Conservation (phyloP, 495 filamentous ascomycete genomes). For the Penicillium bialowiezense region DNA sequence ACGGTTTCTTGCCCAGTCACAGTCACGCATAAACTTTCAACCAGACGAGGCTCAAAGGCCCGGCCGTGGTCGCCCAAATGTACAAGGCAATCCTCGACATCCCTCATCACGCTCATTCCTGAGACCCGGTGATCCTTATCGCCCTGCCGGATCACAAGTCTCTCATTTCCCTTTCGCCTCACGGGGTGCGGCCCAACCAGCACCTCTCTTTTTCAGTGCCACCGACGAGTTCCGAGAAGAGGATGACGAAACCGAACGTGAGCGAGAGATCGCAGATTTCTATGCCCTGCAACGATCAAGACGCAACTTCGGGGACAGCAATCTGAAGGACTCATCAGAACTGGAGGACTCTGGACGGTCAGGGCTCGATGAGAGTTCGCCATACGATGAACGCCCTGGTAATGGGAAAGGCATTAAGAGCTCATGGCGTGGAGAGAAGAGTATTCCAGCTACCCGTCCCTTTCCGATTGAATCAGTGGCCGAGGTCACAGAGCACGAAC, state of each 20-base stretch:
- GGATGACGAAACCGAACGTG: conserved; percentile 86
- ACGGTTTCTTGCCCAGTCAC: conserved; percentile 93
- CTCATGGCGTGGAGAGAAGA: conserved; percentile 52
- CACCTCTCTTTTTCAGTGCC: conserved; percentile 88
- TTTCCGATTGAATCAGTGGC: conserved; percentile 29
- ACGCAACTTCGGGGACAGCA: conserved; percentile 77
- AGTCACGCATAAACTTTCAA: conserved; percentile 75
- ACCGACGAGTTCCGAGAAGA: conserved; percentile 82
- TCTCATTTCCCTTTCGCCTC: conserved; percentile 77
- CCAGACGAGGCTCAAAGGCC: conserved; percentile 55
- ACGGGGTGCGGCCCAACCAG: conserved; percentile 64
- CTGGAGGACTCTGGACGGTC: conserved; percentile 64
- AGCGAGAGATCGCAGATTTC: conserved; percentile 88
- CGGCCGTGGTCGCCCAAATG: conserved; percentile 45
- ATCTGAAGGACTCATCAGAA: conserved; percentile 77
- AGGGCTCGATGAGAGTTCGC: conserved; percentile 47
- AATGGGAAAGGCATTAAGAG: conserved; percentile 49
- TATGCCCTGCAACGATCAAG: conserved; percentile 88
- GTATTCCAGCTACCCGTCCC: conserved; percentile 12
- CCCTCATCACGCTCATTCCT: conserved; percentile 48
- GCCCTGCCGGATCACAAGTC: conserved; percentile 61
- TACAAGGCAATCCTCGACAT: conserved; percentile 44
- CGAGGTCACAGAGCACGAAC: conserved; percentile 28
- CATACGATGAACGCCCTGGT: conserved; percentile 30
- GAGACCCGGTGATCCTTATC: conserved; percentile 67